A percentile compares a stretch with the other conserved stretches of the same genome.
These are phyloP conservation scores for Zasmidium citrigriseum DNA, from an alignment of 2,329 filamentous ascomycete species.

Conservation along the genomic window DNA sequence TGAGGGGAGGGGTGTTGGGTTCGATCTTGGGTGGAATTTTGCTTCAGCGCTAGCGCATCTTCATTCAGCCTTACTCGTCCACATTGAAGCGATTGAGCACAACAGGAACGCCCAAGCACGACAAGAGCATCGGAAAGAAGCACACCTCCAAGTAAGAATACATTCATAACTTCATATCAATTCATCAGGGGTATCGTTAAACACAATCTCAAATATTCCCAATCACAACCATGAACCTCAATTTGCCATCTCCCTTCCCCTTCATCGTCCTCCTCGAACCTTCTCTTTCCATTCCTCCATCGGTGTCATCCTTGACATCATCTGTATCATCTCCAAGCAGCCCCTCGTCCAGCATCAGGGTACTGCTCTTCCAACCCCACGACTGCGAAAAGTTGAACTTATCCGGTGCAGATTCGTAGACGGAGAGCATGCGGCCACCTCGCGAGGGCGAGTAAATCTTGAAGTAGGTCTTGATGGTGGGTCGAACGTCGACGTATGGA, in stretches of 20 bases:
- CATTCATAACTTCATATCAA: not conserved
- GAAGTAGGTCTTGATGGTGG: conserved; percentile 62
- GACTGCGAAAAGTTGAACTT: conserved; percentile 62
- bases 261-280: conserved; percentile 28
- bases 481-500: conserved; percentile 56
- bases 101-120: no score
- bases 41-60: no score
- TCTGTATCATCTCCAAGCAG: conserved; percentile 35
- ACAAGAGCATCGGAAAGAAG: no score
- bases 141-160: not conserved
- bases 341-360: conserved; percentile 57
- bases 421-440: conserved; percentile 58
- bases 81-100: no score
- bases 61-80: no score
- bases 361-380: conserved; percentile 63
- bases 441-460: conserved; percentile 62
- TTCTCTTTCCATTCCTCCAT: conserved; percentile 17
- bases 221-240: conserved; percentile 63
- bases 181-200: not conserved
- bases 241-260: conserved; percentile 50
- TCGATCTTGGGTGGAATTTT: not conserved
- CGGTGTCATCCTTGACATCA: conserved; percentile 37
- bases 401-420: conserved; percentile 61
- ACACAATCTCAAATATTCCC: conserved; percentile 46
- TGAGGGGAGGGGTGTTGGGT: not conserved